Base-by-base conservation (phyloP, 192 early-diverging fungal genomes). In the Rhizophlyctis rosea region DNA sequence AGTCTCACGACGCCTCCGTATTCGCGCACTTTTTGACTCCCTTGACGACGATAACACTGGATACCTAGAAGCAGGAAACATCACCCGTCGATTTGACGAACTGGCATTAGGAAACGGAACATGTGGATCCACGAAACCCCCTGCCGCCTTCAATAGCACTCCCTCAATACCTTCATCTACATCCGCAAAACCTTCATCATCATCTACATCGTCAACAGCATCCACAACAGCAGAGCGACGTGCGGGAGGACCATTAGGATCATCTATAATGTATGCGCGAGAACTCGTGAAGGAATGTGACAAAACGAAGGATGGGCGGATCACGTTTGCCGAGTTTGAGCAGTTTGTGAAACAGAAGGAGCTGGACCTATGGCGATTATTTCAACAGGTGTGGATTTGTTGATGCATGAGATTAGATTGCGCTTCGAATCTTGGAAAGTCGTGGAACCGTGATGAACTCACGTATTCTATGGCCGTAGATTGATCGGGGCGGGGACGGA, bases 301-400 rank as follows among this genome's bases (percentile, higher is more conserved):
- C 48, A 68, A 76, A 47, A 69, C 67, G 4, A 67, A 68, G 48
- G 62, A 72, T 55, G 74, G 74, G 5, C 39, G 57, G 29, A 65
- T 76, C 18, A 49, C 54, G 13, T 65, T 76, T 47, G 58, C 64
- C 25, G 74, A 76, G 47, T 76, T 76, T 56, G 65, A 57, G 49
- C 52, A 75, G 47, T 90, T 87, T 72, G 81, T 89, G 2, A 68
- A 81, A 18, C 75, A 83, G 54, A 88, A 88, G 57, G 88, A 89
- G 61, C 67, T 74, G 53, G 79, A 87, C 51, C 67, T 90, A 21
- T 79, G 76, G 77, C 61, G 73, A 14, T 69, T 88, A 16, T 90
- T 90, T 70, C 33, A 72, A 35, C 28, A 70, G 70, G 70, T 72
- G 24, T 13, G 63, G 7, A n/a, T n/a, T n/a, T 49, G 50, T 24